Evolutionary conservation across 1,284 basidiomycete species (phyloP), one percentile per base, ranked within the genome.

Genomic region (Papiliotrema fonsecae): DNA sequence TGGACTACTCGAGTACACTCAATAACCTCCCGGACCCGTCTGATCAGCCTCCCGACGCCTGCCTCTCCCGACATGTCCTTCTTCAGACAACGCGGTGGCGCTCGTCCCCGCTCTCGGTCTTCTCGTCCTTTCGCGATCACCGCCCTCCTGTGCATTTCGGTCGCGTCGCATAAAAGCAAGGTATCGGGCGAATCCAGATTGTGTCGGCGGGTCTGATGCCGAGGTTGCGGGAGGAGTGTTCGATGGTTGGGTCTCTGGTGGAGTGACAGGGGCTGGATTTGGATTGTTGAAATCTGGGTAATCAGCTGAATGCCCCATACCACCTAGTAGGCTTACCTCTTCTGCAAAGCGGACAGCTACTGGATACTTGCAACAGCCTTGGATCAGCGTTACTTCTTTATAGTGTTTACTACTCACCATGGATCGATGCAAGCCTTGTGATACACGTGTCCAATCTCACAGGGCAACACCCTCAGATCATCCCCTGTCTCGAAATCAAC

Each of bases 401-500:
- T 6, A 19, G 13, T 9, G 21, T 1, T 26, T 14, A 4, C 39
- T 13, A 60, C 64, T 55, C 26, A 67, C 72, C 69, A 77, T 52
- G 67, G 75, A 68, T 75, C 71, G 19, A 75, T 70, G 44, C 70
- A 72, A 7, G 54, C 58, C 62, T 86, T 82, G 65, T 96, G 91
- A 76, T 93, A 96, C 47, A 82, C 79, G 67, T 96, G 91, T 56
- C 86, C 82, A 38, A 85, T 87, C 65, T 89, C 87, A 70, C 91
- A 96, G 0, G 91, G 91, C 48, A 96, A 74, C 30, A 93, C 80
- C 27, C 91, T 82, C 16, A 94, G 73, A 67, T 93, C 87, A 64
- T 96, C 91, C 5, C 89, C 91, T 55, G 88, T 85, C 69, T 92
- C 87, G 64, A 96, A 96, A 61, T 93, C 90, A 34, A 88, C 78